Base-by-base conservation (phyloP, 169 alveolate genomes). In the Eimeria sp. region DNA sequence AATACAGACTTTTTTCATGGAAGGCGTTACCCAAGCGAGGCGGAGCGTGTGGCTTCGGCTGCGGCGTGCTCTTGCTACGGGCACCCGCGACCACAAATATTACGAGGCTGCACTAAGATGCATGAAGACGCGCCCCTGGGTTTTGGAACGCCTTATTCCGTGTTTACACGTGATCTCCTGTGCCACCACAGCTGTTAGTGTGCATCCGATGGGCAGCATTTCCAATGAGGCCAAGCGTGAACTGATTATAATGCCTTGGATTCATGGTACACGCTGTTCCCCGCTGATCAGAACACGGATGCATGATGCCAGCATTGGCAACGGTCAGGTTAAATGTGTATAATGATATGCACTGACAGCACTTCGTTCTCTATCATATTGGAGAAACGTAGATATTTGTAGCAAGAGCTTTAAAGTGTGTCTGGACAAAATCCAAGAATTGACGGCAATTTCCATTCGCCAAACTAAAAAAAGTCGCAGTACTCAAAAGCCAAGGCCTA, bases 391-490 rank as follows among this genome's bases (percentile, higher is more conserved):
- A 2, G 33, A 6, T 56, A 23, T 37, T 40, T 74, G 52, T 37
- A 1, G 27, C 11, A 8, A 37, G 0, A 71, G 2, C 80, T 16
- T 71, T 8, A 40, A 2, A 74, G 40, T 40, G 58, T 40, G 30
- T 40, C 8, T 40, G 43, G 23, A 56, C 83, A 74, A 74, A 20
- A 37, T 18, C 54, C 83, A 74, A 40, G 43, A 0, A 6, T 37
- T 13, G 30, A 33, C 83, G 56, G 83, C 83, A 37, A 74, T 18
- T 40, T 40, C 33, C 83, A 74, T 71, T 37, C 83, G 83, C 83
- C 83, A 74, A 74, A 74, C 88, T 4, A 52, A 46, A 78, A 77
- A 78, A 78, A 13, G 87, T 77, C 64, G 13, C 46, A 30, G 68
- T 27, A 30, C 68, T 78, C 46, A 54, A 30, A 78, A 78, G 71